Conservation (phyloP, 768 basidiomycete species). For the Rhodocollybia butyracea region DNA sequence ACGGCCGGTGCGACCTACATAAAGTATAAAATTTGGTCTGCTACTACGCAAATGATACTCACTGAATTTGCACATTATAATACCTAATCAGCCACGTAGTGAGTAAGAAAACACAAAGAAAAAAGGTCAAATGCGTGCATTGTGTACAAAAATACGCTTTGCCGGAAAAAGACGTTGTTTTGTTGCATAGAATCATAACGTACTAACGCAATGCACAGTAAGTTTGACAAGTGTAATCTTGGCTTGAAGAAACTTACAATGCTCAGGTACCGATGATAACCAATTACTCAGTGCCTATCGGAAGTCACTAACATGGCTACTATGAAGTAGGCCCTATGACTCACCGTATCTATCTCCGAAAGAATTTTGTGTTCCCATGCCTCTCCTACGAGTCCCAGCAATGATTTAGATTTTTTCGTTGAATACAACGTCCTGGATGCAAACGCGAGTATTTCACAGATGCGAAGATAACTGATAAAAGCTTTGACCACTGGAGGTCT, state of each 20-base stretch:
- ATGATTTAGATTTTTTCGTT: slow-evolving; percentile 3
- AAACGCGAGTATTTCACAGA: slow-evolving; percentile 11
- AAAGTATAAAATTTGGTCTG: background rate
- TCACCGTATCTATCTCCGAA: slow-evolving; percentile 13
- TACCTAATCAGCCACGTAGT: too few relatives aligned
- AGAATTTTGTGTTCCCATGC: slow-evolving; percentile 12
- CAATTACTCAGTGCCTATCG: slow-evolving; percentile 42
- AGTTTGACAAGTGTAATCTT: background rate
- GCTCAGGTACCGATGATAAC: slow-evolving; percentile 45
- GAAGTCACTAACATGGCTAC: background rate
- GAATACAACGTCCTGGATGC: slow-evolving; percentile 10
- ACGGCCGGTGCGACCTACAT: slow-evolving; percentile 6
- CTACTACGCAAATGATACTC: background rate
- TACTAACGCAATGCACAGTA: background rate
- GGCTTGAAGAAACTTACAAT: slow-evolving; percentile 24
- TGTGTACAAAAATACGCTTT: slow-evolving; percentile 8
- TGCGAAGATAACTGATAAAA: slow-evolving; percentile 3
- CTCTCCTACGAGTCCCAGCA: slow-evolving; percentile 26
- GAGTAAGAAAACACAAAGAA: too few relatives aligned
- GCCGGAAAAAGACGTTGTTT: slow-evolving; percentile 9
- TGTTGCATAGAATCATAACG: slow-evolving; percentile 8
- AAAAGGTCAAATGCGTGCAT: too few relatives aligned
- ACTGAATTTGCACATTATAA: slow-evolving; percentile 10
- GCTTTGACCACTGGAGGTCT: slow-evolving; percentile 6
- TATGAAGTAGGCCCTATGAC: background rate